phyloP scores from a whole-genome alignment of 2,329 filamentous ascomycete species.

The Furcasterigmium furcatum region DNA sequence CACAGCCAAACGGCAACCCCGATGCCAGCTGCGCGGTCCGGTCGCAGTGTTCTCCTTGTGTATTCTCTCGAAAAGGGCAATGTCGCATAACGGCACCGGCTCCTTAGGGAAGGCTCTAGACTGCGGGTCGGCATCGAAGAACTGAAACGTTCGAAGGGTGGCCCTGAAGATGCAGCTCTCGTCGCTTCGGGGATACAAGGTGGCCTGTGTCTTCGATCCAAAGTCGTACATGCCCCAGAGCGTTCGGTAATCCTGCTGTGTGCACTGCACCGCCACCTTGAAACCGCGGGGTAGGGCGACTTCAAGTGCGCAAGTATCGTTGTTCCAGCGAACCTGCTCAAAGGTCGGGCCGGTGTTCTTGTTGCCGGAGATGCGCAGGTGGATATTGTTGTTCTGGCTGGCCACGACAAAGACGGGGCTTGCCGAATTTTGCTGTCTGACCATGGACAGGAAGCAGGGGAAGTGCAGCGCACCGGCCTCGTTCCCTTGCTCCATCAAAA shows the following conservation, averaged over 20 bases:
- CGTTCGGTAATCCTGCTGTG: slow-evolving; percentile 73
- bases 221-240: slow-evolving; percentile 86
- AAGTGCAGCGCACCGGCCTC: slow-evolving; percentile 67
- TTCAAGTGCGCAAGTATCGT: slow-evolving; percentile 62
- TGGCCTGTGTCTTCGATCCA: slow-evolving; percentile 70
- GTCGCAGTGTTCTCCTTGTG: slow-evolving; percentile 68
- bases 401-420: slow-evolving; percentile 70
- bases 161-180: slow-evolving; percentile 69
- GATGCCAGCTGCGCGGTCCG: slow-evolving; percentile 69
- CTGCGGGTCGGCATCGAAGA: slow-evolving; percentile 70
- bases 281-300: slow-evolving; percentile 75
- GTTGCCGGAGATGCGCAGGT: slow-evolving; percentile 68
- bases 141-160: slow-evolving; percentile 72
- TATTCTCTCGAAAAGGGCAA: slow-evolving; percentile 72
- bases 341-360: slow-evolving; percentile 69
- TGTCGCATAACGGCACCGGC: slow-evolving; percentile 65
- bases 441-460: slow-evolving; percentile 72
- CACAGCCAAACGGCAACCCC: slow-evolving; percentile 75
- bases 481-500: slow-evolving; percentile 69
- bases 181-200: slow-evolving; percentile 64
- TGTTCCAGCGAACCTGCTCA: slow-evolving; percentile 79
- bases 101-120: slow-evolving; percentile 74
- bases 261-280: slow-evolving; percentile 66
- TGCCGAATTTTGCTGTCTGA: slow-evolving; percentile 66
- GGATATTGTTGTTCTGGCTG: slow-evolving; percentile 76